Conservation (phyloP, 306 rosid species). For the Gillenia trifoliata region DNA sequence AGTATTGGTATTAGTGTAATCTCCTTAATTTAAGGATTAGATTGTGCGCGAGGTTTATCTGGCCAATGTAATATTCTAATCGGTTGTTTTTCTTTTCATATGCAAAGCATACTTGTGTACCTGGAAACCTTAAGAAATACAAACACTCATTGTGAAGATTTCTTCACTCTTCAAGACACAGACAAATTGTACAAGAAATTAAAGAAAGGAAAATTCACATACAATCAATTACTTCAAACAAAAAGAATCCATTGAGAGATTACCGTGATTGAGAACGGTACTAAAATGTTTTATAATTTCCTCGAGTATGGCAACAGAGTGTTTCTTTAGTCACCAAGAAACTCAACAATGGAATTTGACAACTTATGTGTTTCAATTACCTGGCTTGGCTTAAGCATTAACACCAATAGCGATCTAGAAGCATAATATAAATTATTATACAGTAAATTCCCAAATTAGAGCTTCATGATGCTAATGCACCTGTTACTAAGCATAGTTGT, state of each 20-base stretch:
- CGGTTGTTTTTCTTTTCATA: too few species aligned
- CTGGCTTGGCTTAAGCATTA: not conserved
- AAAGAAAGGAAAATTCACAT: not conserved
- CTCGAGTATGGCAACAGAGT: not conserved
- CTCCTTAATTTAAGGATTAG: too few species aligned
- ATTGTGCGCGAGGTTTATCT: too few species aligned
- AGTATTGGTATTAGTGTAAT: too few species aligned
- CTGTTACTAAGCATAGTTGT: conserved; percentile 15
- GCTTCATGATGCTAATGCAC: conserved; percentile 16
- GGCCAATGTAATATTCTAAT: too few species aligned
- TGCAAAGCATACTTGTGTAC: too few species aligned
- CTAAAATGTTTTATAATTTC: not conserved
- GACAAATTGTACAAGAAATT: not conserved
- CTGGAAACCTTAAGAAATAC: too few species aligned
- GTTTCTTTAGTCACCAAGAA: not conserved
- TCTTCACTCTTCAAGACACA: not conserved
- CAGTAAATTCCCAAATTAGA: not conserved
- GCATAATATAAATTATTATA: not conserved
- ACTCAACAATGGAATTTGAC: not conserved
- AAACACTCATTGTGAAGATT: too few species aligned
- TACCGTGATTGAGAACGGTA: not conserved
- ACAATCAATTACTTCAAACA: not conserved
- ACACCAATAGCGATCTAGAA: not conserved
- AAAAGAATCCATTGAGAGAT: too few species aligned
- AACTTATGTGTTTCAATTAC: not conserved